Conservation (phyloP, 1,139 yeast species). For the Wickerhamomyces sp. region DNA sequence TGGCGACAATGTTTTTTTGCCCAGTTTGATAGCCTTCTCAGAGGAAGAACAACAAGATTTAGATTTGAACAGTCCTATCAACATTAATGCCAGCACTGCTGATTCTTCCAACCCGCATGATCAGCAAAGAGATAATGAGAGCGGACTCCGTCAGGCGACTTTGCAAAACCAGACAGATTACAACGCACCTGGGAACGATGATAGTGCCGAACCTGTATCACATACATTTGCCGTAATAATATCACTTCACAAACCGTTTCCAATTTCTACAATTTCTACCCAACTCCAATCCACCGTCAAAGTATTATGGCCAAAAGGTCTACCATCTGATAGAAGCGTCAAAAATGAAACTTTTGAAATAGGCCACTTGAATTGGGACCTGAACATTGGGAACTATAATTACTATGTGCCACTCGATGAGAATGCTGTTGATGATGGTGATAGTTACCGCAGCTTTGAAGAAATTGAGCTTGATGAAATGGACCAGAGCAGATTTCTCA, state of each 20-base stretch:
- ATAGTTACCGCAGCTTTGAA: constrained; percentile 10
- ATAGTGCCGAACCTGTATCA: constrained; percentile 17
- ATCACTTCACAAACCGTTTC: constrained; percentile 22
- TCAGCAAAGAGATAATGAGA: neutral
- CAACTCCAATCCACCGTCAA: constrained; percentile 28
- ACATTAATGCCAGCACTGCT: neutral
- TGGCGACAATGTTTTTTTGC: constrained; percentile 20
- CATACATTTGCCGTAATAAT: constrained; percentile 26
- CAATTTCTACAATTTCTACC: constrained; percentile 23
- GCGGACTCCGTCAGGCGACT: neutral
- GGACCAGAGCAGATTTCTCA: constrained; percentile 13
- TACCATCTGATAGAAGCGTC: constrained; percentile 40
- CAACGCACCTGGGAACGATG: constrained; percentile 3
- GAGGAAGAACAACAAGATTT: constrained; percentile 16
- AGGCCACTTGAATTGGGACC: constrained; percentile 44
- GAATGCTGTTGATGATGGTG: constrained; percentile 22
- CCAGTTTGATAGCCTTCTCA: constrained; percentile 10
- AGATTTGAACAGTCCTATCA: constrained; percentile 8
- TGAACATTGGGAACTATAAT: constrained; percentile 40
- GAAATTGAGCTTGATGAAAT: constrained; percentile 10
- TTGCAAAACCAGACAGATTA: constrained; percentile 6
- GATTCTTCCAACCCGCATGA: neutral
- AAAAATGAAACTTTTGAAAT: constrained; percentile 44
- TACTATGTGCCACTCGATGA: constrained; percentile 34
- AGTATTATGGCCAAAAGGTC: constrained; percentile 53